These are phyloP conservation scores for Polytolypa hystricis DNA, from an alignment of 2,329 filamentous ascomycete genomes.

Conservation along the genomic window DNA sequence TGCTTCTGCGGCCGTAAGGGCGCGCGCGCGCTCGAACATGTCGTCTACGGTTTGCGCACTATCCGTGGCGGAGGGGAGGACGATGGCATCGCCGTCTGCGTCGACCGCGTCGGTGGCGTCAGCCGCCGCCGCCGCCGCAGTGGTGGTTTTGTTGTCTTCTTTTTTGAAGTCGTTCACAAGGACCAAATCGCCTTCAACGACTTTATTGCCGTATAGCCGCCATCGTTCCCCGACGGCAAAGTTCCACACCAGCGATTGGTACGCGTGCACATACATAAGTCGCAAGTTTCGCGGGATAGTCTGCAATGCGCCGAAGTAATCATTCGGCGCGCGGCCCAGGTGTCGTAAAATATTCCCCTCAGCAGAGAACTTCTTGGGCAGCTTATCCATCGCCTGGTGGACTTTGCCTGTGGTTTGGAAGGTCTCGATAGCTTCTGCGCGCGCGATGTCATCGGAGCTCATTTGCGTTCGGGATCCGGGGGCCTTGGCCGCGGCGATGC, in stretches of 20 bases:
- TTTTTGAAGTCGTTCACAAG: slow-evolving; percentile 48
- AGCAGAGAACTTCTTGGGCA: slow-evolving; percentile 73
- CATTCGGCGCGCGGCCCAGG: slow-evolving; percentile 47
- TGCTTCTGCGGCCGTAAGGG: slow-evolving; percentile 67
- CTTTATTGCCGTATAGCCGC: slow-evolving; percentile 58
- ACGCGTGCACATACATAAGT: slow-evolving; percentile 93
- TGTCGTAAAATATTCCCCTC: slow-evolving; percentile 71
- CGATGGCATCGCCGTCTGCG: slow-evolving; percentile 54
- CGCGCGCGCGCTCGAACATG: slow-evolving; percentile 56
- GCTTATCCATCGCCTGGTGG: slow-evolving; percentile 49
- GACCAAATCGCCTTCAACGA: slow-evolving; percentile 78
- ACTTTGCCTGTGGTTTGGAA: slow-evolving; percentile 55
- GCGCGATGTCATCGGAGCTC: slow-evolving; percentile 63
- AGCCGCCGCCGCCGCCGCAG: slow-evolving; percentile 19
- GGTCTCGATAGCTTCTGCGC: slow-evolving; percentile 65
- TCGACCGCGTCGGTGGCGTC: slow-evolving; percentile 35
- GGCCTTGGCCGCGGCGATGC: slow-evolving; percentile 38
- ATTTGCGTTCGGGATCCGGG: slow-evolving; percentile 37
- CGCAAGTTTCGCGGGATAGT: slow-evolving; percentile 71
- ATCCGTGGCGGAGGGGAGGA: slow-evolving; percentile 49
- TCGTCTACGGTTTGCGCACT: slow-evolving; percentile 43
- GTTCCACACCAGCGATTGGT: slow-evolving; percentile 94
- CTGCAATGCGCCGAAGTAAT: slow-evolving; percentile 72
- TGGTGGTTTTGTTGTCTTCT: slow-evolving; percentile 15
- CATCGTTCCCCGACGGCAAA: slow-evolving; percentile 69